Conservation (phyloP, 2,329 filamentous ascomycete species). For the Venturia pyrina region DNA sequence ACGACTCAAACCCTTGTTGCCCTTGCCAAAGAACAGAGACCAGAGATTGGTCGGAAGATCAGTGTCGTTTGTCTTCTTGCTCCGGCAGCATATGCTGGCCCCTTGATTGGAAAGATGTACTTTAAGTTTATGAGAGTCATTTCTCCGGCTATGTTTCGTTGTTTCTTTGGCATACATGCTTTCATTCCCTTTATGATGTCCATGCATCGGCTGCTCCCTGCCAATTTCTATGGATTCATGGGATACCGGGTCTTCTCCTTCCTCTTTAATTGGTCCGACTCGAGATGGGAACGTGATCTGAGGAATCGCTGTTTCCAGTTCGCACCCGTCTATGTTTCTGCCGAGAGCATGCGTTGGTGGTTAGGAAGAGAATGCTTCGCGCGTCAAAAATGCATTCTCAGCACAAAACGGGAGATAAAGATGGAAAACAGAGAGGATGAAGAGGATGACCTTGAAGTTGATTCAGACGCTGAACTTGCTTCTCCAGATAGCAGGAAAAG, state of each 20-base stretch:
- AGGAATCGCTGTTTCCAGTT: conserved; percentile 84
- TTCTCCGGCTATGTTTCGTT: conserved; percentile 62
- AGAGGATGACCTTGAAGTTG: conserved; percentile 21
- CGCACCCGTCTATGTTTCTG: conserved; percentile 78
- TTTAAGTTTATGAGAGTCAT: conserved; percentile 87
- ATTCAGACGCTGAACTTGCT: conserved; percentile 9
- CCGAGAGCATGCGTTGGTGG: conserved; percentile 95
- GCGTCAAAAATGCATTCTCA: conserved; percentile 75
- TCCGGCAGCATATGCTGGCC: conserved; percentile 81
- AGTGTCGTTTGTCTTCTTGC: conserved; percentile 87
- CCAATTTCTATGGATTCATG: conserved; percentile 63
- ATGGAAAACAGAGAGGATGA: conserved; percentile 47
- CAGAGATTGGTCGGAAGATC: conserved; percentile 70
- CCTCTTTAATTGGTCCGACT: conserved; percentile 80
- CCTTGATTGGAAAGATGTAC: conserved; percentile 75
- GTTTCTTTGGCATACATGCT: conserved; percentile 83
- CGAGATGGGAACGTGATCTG: conserved; percentile 71
- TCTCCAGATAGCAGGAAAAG: not conserved
- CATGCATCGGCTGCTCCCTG: conserved; percentile 59
- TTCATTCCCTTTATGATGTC: conserved; percentile 93
- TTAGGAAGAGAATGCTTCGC: conserved; percentile 78
- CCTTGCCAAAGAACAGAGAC: conserved; percentile 79
- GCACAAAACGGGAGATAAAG: conserved; percentile 61
- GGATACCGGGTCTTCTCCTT: conserved; percentile 87
- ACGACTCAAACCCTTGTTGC: conserved; percentile 84